Evolutionary conservation across 2,329 filamentous ascomycete species (phyloP), one percentile per base, ranked within the genome.

Genomic region (Bimuria novae-zelandiae): DNA sequence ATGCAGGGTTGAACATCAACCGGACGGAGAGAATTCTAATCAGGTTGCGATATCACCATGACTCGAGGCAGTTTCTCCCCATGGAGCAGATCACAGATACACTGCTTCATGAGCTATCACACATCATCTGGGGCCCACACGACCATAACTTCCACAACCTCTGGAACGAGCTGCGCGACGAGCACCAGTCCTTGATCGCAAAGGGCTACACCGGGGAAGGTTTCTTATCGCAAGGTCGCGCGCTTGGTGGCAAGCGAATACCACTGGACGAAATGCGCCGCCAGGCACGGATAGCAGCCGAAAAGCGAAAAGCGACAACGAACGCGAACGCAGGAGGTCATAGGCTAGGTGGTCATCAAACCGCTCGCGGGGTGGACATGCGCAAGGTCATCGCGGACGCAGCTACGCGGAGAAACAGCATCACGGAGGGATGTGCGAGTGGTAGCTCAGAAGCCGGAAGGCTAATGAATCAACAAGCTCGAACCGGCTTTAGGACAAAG

Each of bases 171-270:
- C 83, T 97, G 4, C 86, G 93, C 17, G 89, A 93, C 52, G 92
- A 97, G 74, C 87, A 93, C 64, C 84, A 92, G 64, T 84, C 85
- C 2, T 81, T 97, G 6, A 68, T 86, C 10, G 77, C 85, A 53
- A 94, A 93, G 69, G 93, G 93, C 16, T 97, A 93, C 68, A 95
- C 90, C 0, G 93, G 93, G 11, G 92, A 96, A 73, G 89, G 89
- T 0, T 97, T 97, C 75, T 77, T 96, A 25, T 87, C 87, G 0
- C 77, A 87, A 27, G 93, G 92, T 1, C 84, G 85, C 14, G 84
- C 84, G 10, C 81, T 97, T 0, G 92, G 92, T 49, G 76, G 75
- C 52, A 74, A 72, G 54, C 76, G 76, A 36, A 80, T 90, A 39
- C 69, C 70, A n/a, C 77, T 84, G 53, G 80, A 88, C 17, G 92